Percentiles rank a stretch among this genome's conserved stretches.
These are phyloP conservation scores for Claviceps digitariae DNA, from an alignment of 2,329 filamentous ascomycete genomes.

Conservation along the genomic window DNA sequence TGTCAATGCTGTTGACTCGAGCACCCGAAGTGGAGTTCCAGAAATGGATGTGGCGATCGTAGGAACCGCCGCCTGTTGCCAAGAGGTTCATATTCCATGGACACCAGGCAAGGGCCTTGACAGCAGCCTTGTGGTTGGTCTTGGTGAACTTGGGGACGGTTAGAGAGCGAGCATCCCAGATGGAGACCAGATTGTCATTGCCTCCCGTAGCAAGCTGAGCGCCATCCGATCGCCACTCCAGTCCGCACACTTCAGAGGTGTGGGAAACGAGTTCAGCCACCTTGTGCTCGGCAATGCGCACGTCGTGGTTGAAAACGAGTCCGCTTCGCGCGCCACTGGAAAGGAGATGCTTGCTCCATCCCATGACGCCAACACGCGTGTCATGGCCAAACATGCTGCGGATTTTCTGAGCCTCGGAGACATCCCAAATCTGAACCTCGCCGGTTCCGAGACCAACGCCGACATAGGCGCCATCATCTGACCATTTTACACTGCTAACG, in stretches of 20 bases:
- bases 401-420: conserved; percentile 86
- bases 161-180: conserved; percentile 94
- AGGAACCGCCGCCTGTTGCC: conserved; percentile 88
- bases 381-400: conserved; percentile 98
- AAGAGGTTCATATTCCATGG: conserved; percentile 97
- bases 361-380: conserved; percentile 92
- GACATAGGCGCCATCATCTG: conserved; percentile 90
- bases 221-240: conserved; percentile 95
- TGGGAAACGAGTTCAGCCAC: conserved; percentile 92
- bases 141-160: conserved; percentile 97
- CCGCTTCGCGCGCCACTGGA: conserved; percentile 91
- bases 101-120: conserved; percentile 98
- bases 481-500: conserved; percentile 98
- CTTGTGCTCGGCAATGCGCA: conserved; percentile 96
- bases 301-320: conserved; percentile 96
- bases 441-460: conserved; percentile 88
- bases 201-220: conserved; percentile 94
- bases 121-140: conserved; percentile 97
- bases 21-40: conserved; percentile 99
- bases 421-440: conserved; percentile 98
- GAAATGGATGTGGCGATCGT: conserved; percentile 98
- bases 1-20: conserved; percentile 97
- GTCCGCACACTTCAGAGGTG: conserved; percentile 93
- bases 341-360: conserved; percentile 96
- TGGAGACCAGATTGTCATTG: conserved; percentile 97